Percentiles rank a stretch among this genome's conserved stretches.
These are phyloP conservation scores for Cyberlindnera samutprakarnensis DNA, from an alignment of 805 yeast species.

Conservation along the genomic window DNA sequence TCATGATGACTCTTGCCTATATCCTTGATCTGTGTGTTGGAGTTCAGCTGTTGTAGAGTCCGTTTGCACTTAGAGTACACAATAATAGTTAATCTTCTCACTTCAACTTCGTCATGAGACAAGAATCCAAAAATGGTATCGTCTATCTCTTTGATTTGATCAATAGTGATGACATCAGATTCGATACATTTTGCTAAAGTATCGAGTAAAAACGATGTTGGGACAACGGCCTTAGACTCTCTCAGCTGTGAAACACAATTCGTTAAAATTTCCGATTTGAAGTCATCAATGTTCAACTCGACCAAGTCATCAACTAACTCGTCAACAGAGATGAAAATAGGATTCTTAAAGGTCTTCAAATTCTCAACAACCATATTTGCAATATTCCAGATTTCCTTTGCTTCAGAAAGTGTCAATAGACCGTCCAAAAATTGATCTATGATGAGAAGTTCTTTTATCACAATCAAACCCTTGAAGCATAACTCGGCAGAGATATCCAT, in stretches of 20 bases:
- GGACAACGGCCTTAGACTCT: constrained; percentile 2
- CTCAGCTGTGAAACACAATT: constrained; percentile 10
- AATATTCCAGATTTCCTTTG: constrained; percentile 14
- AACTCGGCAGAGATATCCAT: constrained; percentile 15
- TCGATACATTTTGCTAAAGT: constrained; percentile 18
- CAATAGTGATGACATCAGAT: constrained; percentile 7
- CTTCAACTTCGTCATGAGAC: constrained; percentile 18
- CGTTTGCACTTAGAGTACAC: constrained; percentile 20
- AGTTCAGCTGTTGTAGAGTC: constrained; percentile 13
- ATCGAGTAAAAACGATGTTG: constrained; percentile 13
- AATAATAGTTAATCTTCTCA: constrained; percentile 21
- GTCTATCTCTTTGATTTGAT: constrained; percentile 18
- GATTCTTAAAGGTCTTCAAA: constrained; percentile 16
- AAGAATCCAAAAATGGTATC: constrained; percentile 11
- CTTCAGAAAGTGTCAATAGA: constrained; percentile 5
- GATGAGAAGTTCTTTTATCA: constrained; percentile 18
- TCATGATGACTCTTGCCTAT: constrained; percentile 17
- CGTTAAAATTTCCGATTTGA: constrained; percentile 8
- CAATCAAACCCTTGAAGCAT: constrained; percentile 21
- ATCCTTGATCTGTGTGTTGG: constrained; percentile 18
- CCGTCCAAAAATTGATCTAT: constrained; percentile 11
- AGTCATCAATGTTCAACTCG: constrained; percentile 2
- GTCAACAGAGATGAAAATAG: constrained; percentile 19
- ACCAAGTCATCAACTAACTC: constrained; percentile 20
- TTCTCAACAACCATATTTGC: constrained; percentile 19